Percentiles rank a stretch among this genome's conserved stretches.
Evolutionary conservation across 1,139 yeast genomes (phyloP).

Genomic region (Yamadazyma mexicana): DNA sequence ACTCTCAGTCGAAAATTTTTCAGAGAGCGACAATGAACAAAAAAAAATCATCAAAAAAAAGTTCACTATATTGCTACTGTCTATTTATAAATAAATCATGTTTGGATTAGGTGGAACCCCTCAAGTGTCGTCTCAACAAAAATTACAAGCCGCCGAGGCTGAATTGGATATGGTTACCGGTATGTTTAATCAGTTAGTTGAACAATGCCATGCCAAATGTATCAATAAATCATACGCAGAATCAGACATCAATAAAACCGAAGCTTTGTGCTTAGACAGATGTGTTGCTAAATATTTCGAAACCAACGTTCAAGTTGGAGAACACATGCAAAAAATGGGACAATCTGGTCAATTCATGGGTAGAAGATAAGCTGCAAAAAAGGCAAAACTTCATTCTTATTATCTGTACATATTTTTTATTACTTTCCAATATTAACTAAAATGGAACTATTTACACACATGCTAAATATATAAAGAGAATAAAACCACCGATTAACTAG

Average conservation of each 20-base stretch:
- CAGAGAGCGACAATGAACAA: slow-evolving; percentile 1
- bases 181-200: slow-evolving; percentile 86
- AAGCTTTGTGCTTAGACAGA: slow-evolving; percentile 91
- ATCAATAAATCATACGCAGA: slow-evolving; percentile 66
- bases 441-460: slow-evolving; percentile 10
- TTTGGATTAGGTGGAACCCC: slow-evolving; percentile 89
- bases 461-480: background rate
- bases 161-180: slow-evolving; percentile 96
- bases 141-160: slow-evolving; percentile 76
- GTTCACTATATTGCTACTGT: slow-evolving; percentile 6
- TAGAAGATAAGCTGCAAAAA: slow-evolving; percentile 37
- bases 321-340: slow-evolving; percentile 77
- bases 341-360: slow-evolving; percentile 55
- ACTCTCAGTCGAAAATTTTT: slow-evolving; percentile 3
- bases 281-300: slow-evolving; percentile 97
- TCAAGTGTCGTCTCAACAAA: slow-evolving; percentile 71
- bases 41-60: slow-evolving; percentile 3
- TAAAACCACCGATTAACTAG: no score
- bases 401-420: slow-evolving; percentile 5
- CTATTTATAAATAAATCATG: slow-evolving; percentile 23
- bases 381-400: no score
- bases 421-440: slow-evolving; percentile 2
- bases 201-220: slow-evolving; percentile 90
- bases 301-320: slow-evolving; percentile 95
- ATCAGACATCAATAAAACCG: slow-evolving; percentile 79